Base-by-base conservation (phyloP, 768 basidiomycete species). In the Podaxis sp. region DNA sequence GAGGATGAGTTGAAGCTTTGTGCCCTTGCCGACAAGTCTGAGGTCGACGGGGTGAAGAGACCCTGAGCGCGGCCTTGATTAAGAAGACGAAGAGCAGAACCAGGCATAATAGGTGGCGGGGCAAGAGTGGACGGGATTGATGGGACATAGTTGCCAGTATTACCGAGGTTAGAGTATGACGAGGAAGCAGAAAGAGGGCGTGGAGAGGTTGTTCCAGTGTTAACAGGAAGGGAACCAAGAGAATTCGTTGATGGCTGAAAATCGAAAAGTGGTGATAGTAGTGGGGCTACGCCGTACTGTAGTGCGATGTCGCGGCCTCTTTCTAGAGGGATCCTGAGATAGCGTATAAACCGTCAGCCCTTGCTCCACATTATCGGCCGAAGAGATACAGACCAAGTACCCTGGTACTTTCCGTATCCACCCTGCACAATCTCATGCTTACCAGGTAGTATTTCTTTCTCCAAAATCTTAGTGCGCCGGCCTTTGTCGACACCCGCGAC, bases 371-470 rank as follows among this genome's bases (percentile, higher is more conserved):
- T 59, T 11, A 40, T 21, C 32, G 16, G 18, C 10, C 25, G 60
- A 58, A 27, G 44, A 50, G 52, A 61, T 32, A 67, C 87, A 70
- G 69, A 96, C 96, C 97, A 99, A 59, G 96, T 98, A 65, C 97
- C 97, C 73, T 99, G 97, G 72, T 98, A 99, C 77, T 98, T 96
- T 25, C 97, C 97, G 71, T 98, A 98, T 32, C 97, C 97, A 40
- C 97, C 97, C 73, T 98, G 97, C 4, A 99, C 93, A 72, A 98
- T 98, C 74, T 99, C 96, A 73, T 97, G 93, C 74, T 90, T 89
- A 50, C 94, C 95, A 59, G 91, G 90, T 46, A 95, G 82, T 63
- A 99, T 93, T 77, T 99, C 96, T 73, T 95, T 97, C 81, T 98
- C 91, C 13, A 93, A 79, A 57, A 98, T 97, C 83, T 98, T 98